Conservation (phyloP, 805 yeast genomes). For the Debaryomyces hansenii region DNA sequence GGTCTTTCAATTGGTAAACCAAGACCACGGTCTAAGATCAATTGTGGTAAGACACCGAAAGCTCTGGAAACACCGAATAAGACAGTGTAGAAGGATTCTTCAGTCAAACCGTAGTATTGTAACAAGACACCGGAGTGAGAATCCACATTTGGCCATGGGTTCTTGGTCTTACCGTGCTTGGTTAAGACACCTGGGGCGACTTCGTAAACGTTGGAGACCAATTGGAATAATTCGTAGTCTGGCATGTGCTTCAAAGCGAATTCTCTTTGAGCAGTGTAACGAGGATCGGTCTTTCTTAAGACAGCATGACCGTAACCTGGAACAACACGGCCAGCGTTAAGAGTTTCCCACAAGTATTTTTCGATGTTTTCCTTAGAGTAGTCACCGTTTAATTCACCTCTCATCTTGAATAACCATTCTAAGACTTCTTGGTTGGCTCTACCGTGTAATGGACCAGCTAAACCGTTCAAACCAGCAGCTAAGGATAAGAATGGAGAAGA, state of each 20-base stretch:
- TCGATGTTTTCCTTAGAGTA: conserved; percentile 54
- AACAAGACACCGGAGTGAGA: conserved; percentile 76
- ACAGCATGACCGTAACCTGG: conserved; percentile 93
- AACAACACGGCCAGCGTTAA: conserved; percentile 73
- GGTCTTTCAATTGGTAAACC: conserved; percentile 85
- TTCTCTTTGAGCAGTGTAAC: conserved; percentile 71
- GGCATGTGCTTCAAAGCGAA: conserved; percentile 65
- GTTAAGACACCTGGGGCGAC: conserved; percentile 75
- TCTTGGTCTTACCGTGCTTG: conserved; percentile 81
- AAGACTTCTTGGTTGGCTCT: conserved; percentile 85
- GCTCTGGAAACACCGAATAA: conserved; percentile 82
- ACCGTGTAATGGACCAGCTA: conserved; percentile 87
- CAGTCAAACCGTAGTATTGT: conserved; percentile 76
- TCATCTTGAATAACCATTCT: conserved; percentile 67
- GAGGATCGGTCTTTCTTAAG: conserved; percentile 78
- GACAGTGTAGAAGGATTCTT: conserved; percentile 74
- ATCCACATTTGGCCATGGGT: conserved; percentile 85
- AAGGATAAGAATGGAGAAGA: conserved; percentile 74
- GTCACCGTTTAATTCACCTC: conserved; percentile 63
- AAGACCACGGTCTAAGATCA: conserved; percentile 73
- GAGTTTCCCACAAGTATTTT: conserved; percentile 67
- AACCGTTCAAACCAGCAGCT: conserved; percentile 77
- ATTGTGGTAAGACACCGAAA: conserved; percentile 75
- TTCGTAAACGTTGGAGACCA: conserved; percentile 64
- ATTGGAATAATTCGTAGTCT: conserved; percentile 61